Evolutionary conservation across 768 basidiomycete species (phyloP).

Genomic region (Phanerodontia chrysosporium): DNA sequence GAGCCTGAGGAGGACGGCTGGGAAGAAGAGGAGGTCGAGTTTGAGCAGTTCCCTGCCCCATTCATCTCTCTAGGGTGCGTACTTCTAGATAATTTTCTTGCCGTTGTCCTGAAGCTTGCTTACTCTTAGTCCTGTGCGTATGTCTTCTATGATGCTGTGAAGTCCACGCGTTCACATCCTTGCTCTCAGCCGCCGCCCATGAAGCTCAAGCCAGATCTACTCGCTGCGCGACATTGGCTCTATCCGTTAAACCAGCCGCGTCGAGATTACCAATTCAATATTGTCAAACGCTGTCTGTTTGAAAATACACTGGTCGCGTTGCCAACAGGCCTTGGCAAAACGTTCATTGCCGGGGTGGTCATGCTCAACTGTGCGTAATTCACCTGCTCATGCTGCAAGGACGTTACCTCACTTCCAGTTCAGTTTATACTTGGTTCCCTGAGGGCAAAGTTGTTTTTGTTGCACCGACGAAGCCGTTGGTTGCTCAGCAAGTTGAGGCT

Average conservation of each 20-base stretch:
- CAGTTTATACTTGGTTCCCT: slow-evolving; percentile 88
- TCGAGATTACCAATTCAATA: slow-evolving; percentile 94
- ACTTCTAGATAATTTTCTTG: background rate
- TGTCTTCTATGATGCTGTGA: background rate
- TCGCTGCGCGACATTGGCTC: slow-evolving; percentile 82
- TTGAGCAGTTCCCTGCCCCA: slow-evolving; percentile 85
- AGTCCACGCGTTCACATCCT: background rate
- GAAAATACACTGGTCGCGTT: slow-evolving; percentile 93
- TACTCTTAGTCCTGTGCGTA: slow-evolving; percentile 3
- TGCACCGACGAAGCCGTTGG: slow-evolving; percentile 94
- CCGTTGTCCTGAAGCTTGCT: background rate
- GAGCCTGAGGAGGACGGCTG: slow-evolving; percentile 44
- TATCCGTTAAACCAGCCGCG: slow-evolving; percentile 86
- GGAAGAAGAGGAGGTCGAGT: slow-evolving; percentile 61
- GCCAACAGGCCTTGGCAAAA: slow-evolving; percentile 96
- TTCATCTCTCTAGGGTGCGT: slow-evolving; percentile 30
- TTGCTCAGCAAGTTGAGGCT: slow-evolving; percentile 91
- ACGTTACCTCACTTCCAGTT: background rate
- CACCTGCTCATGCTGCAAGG: background rate
- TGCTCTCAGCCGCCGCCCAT: slow-evolving; percentile 59
- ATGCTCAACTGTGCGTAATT: slow-evolving; percentile 92
- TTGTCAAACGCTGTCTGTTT: slow-evolving; percentile 78
- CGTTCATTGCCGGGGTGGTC: slow-evolving; percentile 93
- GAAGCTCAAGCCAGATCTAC: slow-evolving; percentile 73
- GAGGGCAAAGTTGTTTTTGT: slow-evolving; percentile 91